A percentile compares a stretch with the other conserved stretches of the same genome.
Evolutionary conservation across 2,329 filamentous ascomycete species (phyloP).

Genomic region (Trichoderma hamatum): DNA sequence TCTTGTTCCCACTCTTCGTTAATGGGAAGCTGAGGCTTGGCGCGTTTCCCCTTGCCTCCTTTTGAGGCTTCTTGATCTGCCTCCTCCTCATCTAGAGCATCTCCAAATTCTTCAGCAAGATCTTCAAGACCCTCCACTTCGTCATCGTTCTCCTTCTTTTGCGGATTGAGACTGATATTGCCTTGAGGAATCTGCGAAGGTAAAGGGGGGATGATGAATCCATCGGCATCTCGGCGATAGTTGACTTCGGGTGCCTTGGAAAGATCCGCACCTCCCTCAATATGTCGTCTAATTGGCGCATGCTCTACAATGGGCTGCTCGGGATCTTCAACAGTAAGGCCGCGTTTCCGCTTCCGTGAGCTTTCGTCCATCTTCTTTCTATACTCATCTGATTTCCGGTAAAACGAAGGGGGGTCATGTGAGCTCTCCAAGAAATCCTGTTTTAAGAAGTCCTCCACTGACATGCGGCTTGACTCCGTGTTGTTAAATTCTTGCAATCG

Average conservation of each 20-base stretch:
- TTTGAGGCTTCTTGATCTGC: conserved; percentile 28
- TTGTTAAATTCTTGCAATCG: conserved; percentile 89
- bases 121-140: conserved; percentile 43
- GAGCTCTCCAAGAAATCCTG: conserved; percentile 71
- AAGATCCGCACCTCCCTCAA: conserved; percentile 41
- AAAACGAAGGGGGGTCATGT: conserved; percentile 84
- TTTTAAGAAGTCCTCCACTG: conserved; percentile 81
- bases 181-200: conserved; percentile 47
- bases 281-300: conserved; percentile 27
- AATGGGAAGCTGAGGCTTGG: conserved; percentile 55
- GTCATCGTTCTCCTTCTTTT: conserved; percentile 28
- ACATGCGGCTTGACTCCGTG: conserved; percentile 81
- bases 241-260: conserved; percentile 41
- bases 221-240: conserved; percentile 64
- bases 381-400: conserved; percentile 65
- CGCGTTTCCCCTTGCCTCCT: conserved; percentile 33
- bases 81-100: conserved; percentile 41
- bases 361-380: conserved; percentile 56
- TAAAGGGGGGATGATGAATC: conserved; percentile 64
- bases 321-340: conserved; percentile 35
- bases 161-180: conserved; percentile 32
- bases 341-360: conserved; percentile 50
- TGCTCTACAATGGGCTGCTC: conserved; percentile 10
- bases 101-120: conserved; percentile 51
- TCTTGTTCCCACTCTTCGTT: conserved; percentile 65